Evolutionary conservation across 164 flowering plant species (phyloP).

Genomic region (Paratinospora sagittata): DNA sequence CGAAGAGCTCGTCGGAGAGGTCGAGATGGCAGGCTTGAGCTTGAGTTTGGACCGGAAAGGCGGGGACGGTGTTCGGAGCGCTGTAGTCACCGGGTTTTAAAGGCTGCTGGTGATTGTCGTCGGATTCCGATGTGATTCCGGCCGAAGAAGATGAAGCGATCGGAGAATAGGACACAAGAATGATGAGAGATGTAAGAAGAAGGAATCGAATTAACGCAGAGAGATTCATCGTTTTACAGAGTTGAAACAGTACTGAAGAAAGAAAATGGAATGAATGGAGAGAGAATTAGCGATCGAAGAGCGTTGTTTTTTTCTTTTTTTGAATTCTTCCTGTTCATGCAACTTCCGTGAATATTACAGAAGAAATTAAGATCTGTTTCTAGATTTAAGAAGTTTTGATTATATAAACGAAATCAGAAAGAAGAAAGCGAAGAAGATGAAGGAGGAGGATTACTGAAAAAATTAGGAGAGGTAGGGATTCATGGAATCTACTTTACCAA

Average conservation of each 20-base stretch:
- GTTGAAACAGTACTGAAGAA: too few relatives aligned
- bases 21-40: conserved; percentile 68
- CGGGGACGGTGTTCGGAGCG: conserved; percentile 67
- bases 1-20: conserved; percentile 92
- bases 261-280: too few relatives aligned
- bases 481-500: background rate
- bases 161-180: conserved; percentile 4
- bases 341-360: background rate
- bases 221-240: background rate
- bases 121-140: conserved; percentile 38
- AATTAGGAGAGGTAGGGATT: background rate
- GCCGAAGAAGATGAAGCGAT: conserved; percentile 22
- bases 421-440: background rate
- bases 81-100: conserved; percentile 43
- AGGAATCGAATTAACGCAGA: background rate
- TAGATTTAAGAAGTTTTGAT: too few relatives aligned
- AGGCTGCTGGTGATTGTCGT: conserved; percentile 37
- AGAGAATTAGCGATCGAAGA: background rate
- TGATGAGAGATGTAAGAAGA: background rate
- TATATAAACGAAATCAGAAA: too few relatives aligned
- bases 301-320: background rate
- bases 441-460: background rate
- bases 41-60: conserved; percentile 69
- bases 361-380: too few relatives aligned
- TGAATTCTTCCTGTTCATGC: background rate